Conservation (phyloP, 2,329 filamentous ascomycete species). For the Microcera coccophila region DNA sequence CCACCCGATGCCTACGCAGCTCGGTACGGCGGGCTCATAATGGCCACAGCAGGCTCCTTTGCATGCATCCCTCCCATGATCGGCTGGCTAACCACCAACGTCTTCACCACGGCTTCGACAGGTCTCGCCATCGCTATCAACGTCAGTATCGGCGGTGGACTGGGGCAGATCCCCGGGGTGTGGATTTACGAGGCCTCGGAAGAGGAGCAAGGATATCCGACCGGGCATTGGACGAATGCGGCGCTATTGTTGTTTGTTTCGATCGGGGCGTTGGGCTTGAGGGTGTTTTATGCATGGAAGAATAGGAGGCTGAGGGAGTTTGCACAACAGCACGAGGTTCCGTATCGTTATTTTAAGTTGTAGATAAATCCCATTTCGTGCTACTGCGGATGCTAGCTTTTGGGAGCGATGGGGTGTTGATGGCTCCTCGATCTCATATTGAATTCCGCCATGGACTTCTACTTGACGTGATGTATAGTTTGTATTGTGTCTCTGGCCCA, state of each 20-base stretch:
- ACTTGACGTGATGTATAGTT: no score
- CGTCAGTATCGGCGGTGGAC: slow-evolving; percentile 60
- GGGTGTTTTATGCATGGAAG: slow-evolving; percentile 52
- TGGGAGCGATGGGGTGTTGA: not conserved
- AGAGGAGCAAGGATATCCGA: slow-evolving; percentile 59
- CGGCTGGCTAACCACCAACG: slow-evolving; percentile 67
- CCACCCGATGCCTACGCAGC: slow-evolving; percentile 54
- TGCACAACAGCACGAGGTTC: slow-evolving; percentile 28
- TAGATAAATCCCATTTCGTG: slow-evolving; percentile 13
- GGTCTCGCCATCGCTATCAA: slow-evolving; percentile 69
- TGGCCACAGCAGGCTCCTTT: slow-evolving; percentile 64
- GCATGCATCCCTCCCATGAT: slow-evolving; percentile 65
- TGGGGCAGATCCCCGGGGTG: slow-evolving; percentile 68
- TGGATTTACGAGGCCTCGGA: slow-evolving; percentile 70
- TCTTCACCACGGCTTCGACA: slow-evolving; percentile 60
- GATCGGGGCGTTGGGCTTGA: slow-evolving; percentile 50
- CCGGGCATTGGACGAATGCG: slow-evolving; percentile 66
- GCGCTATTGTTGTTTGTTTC: slow-evolving; percentile 56
- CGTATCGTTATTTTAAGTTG: slow-evolving; percentile 40
- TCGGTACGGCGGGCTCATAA: slow-evolving; percentile 67
- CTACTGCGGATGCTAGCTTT: not conserved
- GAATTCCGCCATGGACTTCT: no score
- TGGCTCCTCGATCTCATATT: not conserved
- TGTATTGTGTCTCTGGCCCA: no score
- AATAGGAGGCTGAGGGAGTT: slow-evolving; percentile 37